Percentiles rank a stretch among this genome's conserved stretches.
Conservation (phyloP, 2,329 filamentous ascomycete species). For the Sporothrix globosa region DNA sequence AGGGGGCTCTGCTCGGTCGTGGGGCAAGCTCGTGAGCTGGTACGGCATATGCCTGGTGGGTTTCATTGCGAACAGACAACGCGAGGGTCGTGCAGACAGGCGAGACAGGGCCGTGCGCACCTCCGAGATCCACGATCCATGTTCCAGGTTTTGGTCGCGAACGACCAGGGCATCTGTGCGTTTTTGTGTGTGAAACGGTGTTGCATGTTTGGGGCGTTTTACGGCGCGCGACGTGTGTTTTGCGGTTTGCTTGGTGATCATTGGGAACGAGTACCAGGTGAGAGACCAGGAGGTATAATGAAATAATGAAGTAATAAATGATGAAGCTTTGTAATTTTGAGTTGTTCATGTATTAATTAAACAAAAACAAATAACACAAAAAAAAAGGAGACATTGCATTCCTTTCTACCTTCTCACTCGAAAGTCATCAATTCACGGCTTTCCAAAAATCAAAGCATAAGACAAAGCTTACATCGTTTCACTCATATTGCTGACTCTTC, state of each 20-base stretch:
- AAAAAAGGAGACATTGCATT: background rate
- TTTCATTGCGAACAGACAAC: too few relatives aligned
- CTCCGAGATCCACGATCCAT: too few relatives aligned
- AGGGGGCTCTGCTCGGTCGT: background rate
- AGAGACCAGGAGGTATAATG: background rate
- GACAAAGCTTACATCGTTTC: background rate
- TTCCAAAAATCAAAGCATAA: conserved; percentile 7
- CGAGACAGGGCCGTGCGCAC: too few relatives aligned
- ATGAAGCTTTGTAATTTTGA: background rate
- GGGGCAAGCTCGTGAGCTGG: too few relatives aligned
- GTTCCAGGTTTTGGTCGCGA: background rate
- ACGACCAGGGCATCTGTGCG: background rate
- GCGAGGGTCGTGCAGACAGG: too few relatives aligned
- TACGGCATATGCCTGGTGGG: too few relatives aligned
- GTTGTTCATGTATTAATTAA: background rate
- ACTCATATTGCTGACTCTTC: background rate
- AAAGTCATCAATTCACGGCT: too few relatives aligned
- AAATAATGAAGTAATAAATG: background rate
- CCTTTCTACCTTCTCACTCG: too few relatives aligned
- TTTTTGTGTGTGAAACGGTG: conserved; percentile 16
- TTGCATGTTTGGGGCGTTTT: conserved; percentile 3
- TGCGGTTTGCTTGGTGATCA: background rate
- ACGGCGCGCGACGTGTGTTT: background rate
- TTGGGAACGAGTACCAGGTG: background rate
- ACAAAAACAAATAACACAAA: background rate